Conservation (phyloP, 2,329 filamentous ascomycete genomes). For the Hypomyces perniciosus region DNA sequence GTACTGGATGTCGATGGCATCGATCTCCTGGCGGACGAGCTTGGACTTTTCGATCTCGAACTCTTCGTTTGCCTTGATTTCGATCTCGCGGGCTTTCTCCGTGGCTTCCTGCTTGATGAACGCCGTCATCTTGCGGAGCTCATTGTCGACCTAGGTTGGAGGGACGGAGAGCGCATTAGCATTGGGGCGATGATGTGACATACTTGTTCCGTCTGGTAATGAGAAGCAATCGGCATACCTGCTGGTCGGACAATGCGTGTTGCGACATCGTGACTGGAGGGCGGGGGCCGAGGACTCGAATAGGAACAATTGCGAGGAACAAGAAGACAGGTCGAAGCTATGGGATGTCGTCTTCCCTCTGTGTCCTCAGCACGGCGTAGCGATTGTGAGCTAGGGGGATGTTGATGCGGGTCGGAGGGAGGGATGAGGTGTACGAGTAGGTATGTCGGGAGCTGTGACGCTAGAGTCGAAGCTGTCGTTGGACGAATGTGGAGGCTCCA, state of each 20-base stretch:
- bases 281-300: neutral
- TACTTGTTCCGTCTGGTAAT: constrained; percentile 15
- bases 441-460: constrained; percentile 1
- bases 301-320: neutral
- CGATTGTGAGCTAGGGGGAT: neutral
- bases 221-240: constrained; percentile 52
- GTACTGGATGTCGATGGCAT: constrained; percentile 86
- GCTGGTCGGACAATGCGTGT: constrained; percentile 96
- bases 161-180: neutral
- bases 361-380: neutral
- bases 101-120: constrained; percentile 99
- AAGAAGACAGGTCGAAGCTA: constrained; percentile 2
- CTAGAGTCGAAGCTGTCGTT: constrained; percentile 5
- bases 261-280: constrained; percentile 68
- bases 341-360: neutral
- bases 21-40: constrained; percentile 91
- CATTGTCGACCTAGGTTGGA: constrained; percentile 71
- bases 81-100: constrained; percentile 95
- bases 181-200: constrained; percentile 15
- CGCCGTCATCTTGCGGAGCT: constrained; percentile 99
- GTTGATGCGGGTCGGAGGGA: neutral
- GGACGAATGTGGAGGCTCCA: neutral
- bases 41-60: constrained; percentile 99
- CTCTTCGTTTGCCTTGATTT: constrained; percentile 97
- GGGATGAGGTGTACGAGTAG: neutral